phyloP scores from a whole-genome alignment of 805 yeast species.

The Lipomyces starkeyi region DNA sequence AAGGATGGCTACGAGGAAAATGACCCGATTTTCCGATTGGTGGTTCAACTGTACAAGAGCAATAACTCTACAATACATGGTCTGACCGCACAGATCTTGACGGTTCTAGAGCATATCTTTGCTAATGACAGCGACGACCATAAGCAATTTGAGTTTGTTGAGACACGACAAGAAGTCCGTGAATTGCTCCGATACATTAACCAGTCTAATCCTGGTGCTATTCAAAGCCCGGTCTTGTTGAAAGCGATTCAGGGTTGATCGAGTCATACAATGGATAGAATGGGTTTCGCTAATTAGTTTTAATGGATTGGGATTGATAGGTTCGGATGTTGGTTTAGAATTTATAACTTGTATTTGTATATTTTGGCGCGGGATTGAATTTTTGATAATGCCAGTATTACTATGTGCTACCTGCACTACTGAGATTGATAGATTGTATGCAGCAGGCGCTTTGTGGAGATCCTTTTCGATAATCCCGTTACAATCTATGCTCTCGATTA shows the following conservation, averaged over 20 bases:
- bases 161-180: conserved; percentile 66
- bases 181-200: conserved; percentile 77
- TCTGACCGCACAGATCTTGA: conserved; percentile 55
- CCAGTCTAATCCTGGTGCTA: conserved; percentile 59
- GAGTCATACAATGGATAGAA: background rate
- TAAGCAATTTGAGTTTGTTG: conserved; percentile 78
- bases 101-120: conserved; percentile 72
- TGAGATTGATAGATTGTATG: background rate
- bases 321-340: background rate
- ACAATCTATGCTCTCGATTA: background rate
- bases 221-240: conserved; percentile 15
- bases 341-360: background rate
- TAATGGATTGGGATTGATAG: background rate
- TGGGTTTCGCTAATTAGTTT: background rate
- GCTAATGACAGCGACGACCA: conserved; percentile 75
- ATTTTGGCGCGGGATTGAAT: background rate
- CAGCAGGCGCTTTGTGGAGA: background rate
- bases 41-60: conserved; percentile 70
- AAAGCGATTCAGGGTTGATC: conserved; percentile 11
- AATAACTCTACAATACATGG: conserved; percentile 57
- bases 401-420: background rate
- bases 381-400: background rate
- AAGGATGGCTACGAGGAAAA: conserved; percentile 91
- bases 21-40: conserved; percentile 81
- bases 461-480: background rate